Evolutionary conservation across 164 flowering plant genomes (phyloP).

Genomic region (Magnolia kwangsiensis): DNA sequence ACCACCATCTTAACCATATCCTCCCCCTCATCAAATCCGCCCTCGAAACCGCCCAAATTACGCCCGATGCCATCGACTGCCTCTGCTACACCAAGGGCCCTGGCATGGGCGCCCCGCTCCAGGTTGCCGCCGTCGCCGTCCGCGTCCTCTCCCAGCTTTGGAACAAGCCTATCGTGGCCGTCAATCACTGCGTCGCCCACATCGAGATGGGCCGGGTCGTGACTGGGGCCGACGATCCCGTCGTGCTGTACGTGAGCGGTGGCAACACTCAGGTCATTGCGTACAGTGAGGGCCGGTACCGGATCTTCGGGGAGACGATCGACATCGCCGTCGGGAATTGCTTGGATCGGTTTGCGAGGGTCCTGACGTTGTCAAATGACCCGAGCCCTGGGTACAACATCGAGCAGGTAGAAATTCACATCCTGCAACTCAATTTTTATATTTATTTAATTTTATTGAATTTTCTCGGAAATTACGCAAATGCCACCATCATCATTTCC

Average conservation of each 20-base stretch:
- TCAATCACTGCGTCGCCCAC: conserved; percentile 97
- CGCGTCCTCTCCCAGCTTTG: conserved; percentile 79
- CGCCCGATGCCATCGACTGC: conserved; percentile 71
- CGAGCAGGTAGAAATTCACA: conserved; percentile 63
- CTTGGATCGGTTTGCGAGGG: conserved; percentile 92
- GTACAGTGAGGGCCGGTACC: conserved; percentile 82
- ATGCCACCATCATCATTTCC: neutral
- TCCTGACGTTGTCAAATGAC: conserved; percentile 79
- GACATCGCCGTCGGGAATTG: conserved; percentile 98
- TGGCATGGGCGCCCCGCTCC: conserved; percentile 97
- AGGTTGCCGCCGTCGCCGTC: conserved; percentile 74
- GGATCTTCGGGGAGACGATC: conserved; percentile 96
- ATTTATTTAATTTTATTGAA: too few species aligned
- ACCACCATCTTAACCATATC: conserved; percentile 80
- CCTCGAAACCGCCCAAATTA: conserved; percentile 47
- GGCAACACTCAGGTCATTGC: conserved; percentile 98
- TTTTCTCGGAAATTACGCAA: neutral
- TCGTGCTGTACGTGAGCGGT: conserved; percentile 93
- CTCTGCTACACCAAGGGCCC: conserved; percentile 98
- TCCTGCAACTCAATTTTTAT: neutral
- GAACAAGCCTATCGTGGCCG: conserved; percentile 91
- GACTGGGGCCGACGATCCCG: conserved; percentile 92
- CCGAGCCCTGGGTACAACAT: conserved; percentile 97
- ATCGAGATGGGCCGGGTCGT: conserved; percentile 96
- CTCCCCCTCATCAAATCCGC: conserved; percentile 82